phyloP scores from a whole-genome alignment of 768 basidiomycete species.

The Serendipita vermifera region DNA sequence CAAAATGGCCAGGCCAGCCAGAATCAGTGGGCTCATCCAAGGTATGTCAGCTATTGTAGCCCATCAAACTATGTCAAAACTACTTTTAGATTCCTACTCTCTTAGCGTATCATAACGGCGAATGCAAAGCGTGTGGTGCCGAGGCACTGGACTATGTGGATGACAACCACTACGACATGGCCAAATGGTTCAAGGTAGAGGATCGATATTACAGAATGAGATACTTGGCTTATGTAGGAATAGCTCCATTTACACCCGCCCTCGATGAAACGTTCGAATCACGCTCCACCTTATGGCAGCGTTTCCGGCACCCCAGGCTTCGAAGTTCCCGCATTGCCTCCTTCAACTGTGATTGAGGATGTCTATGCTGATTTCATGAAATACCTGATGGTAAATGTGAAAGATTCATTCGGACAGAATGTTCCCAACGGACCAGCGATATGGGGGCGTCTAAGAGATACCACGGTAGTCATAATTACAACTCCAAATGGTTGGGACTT shows the following conservation, averaged over 20 bases:
- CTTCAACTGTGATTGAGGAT: slow-evolving; percentile 16
- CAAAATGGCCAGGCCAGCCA: slow-evolving; percentile 11
- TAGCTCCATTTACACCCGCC: slow-evolving; percentile 10
- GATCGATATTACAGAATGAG: not conserved
- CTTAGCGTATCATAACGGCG: not conserved
- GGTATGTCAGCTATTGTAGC: not conserved
- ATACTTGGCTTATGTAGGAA: not conserved
- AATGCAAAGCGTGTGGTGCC: not conserved
- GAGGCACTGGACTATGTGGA: slow-evolving; percentile 6
- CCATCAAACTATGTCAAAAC: not conserved
- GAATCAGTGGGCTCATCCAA: not conserved
- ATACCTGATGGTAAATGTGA: slow-evolving; percentile 19
- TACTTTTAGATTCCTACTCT: not conserved
- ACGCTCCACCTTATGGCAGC: not conserved
- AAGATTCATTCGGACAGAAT: slow-evolving; percentile 16
- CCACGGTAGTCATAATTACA: slow-evolving; percentile 19
- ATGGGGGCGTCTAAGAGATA: slow-evolving; percentile 17
- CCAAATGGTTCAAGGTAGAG: slow-evolving; percentile 12
- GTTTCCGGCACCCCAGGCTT: not conserved
- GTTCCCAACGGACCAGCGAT: slow-evolving; percentile 14
- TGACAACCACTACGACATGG: not conserved
- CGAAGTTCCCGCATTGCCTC: slow-evolving; percentile 16
- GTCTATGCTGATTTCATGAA: slow-evolving; percentile 20
- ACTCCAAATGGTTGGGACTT: slow-evolving; percentile 21
- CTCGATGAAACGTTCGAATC: not conserved